These are phyloP conservation scores for Mortierella sp. DNA, from an alignment of 371 early-diverging fungal species.

Conservation along the genomic window DNA sequence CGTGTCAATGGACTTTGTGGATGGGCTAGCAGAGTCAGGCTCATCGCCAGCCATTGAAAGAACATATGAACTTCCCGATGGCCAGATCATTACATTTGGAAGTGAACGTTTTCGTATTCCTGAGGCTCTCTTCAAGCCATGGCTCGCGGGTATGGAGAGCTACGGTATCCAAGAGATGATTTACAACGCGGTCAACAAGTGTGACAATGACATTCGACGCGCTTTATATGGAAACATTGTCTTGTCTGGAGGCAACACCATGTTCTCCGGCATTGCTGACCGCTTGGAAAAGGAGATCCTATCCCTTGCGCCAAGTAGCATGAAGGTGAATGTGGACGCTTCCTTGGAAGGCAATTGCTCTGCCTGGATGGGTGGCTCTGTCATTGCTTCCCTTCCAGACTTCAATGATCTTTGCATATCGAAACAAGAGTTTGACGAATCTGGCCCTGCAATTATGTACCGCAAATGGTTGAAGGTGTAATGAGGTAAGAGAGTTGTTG, in stretches of 20 bases:
- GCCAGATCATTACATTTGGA: no score
- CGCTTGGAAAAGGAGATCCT: conserved; percentile 91
- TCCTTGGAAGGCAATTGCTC: conserved; percentile 97
- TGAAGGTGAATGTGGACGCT: conserved; percentile 95
- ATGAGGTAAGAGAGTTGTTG: no score
- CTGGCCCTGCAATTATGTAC: conserved; percentile 97
- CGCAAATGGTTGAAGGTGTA: conserved; percentile 99
- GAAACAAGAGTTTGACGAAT: conserved; percentile 97
- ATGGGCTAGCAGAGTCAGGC: not conserved
- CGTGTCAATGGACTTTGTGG: not conserved
- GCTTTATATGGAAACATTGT: conserved; percentile 89
- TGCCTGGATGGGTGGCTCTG: conserved; percentile 98
- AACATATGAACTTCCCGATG: no score
- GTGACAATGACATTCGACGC: conserved; percentile 60
- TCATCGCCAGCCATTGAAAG: no score
- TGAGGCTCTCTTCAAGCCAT: conserved; percentile 51
- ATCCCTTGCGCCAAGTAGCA: conserved; percentile 82
- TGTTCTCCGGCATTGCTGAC: conserved; percentile 91
- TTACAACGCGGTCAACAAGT: no score
- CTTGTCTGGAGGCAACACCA: conserved; percentile 93
- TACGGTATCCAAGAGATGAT: no score
- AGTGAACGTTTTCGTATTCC: no score
- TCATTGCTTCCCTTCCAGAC: conserved; percentile 85
- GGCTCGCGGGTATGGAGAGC: conserved; percentile 60
- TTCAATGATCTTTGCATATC: conserved; percentile 70